phyloP scores from a whole-genome alignment of 306 rosid genomes.

The Delonix regia region DNA sequence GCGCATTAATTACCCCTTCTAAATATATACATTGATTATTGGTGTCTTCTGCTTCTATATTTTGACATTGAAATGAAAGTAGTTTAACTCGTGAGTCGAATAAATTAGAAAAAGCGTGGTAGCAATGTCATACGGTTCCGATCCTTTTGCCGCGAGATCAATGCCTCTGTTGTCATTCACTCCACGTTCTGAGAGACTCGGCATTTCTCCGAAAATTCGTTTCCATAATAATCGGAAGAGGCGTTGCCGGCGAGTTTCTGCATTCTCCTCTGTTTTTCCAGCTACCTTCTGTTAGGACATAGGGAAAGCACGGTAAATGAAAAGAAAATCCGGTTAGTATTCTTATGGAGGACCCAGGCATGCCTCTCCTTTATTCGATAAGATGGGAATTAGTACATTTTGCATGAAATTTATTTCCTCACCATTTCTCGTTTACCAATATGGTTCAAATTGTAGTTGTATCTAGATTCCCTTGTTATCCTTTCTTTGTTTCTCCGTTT shows the following conservation, averaged over 20 bases:
- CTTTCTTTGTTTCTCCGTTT: background rate
- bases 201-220: constrained; percentile 23
- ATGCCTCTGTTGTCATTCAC: constrained; percentile 3
- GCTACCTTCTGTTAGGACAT: constrained; percentile 4
- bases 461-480: background rate
- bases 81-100: background rate
- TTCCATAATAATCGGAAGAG: background rate
- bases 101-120: constrained; percentile 32
- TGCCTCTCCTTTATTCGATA: background rate
- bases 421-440: background rate
- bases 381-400: background rate
- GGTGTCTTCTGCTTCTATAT: background rate
- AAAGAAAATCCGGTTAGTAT: background rate
- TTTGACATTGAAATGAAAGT: background rate
- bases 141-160: constrained; percentile 47
- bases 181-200: constrained; percentile 18
- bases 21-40: background rate
- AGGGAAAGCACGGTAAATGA: background rate
- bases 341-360: background rate
- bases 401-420: background rate
- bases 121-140: constrained; percentile 41
- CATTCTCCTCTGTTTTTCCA: background rate
- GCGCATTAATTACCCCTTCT: background rate
- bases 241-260: background rate
- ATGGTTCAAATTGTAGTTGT: background rate